Percentiles rank a stretch among this genome's conserved stretches.
These are phyloP conservation scores for Boletales sp. DNA, from an alignment of 768 basidiomycete species.

Conservation along the genomic window DNA sequence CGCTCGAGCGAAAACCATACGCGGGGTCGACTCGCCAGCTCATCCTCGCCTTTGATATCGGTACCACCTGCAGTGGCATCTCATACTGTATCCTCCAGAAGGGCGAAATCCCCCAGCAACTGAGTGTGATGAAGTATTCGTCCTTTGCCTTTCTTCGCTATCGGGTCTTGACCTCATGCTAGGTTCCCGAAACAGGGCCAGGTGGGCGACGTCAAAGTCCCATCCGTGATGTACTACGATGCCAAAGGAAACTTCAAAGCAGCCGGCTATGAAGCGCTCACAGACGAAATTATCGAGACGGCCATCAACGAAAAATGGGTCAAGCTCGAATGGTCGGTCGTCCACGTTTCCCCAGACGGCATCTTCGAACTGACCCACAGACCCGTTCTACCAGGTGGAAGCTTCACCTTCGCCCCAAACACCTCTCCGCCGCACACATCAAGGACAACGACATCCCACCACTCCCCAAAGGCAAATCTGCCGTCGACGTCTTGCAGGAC, in stretches of 20 bases:
- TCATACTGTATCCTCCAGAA: constrained; percentile 39
- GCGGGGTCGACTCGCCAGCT: constrained; percentile 30
- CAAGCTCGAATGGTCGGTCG: constrained; percentile 40
- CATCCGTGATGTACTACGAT: constrained; percentile 45
- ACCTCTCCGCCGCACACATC: constrained; percentile 23
- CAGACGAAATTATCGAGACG: constrained; percentile 31
- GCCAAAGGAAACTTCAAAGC: constrained; percentile 33
- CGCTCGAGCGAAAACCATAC: constrained; percentile 28
- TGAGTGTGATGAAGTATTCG: constrained; percentile 15
- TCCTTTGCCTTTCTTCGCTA: no score
- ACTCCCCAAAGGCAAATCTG: constrained; percentile 37
- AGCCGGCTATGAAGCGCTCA: constrained; percentile 40
- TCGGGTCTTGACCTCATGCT: neutral
- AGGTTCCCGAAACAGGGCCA: constrained; percentile 39
- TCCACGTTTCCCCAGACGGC: neutral
- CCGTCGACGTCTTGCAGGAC: constrained; percentile 40
- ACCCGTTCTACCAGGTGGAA: constrained; percentile 29
- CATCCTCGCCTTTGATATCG: constrained; percentile 36
- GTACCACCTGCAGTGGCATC: constrained; percentile 36
- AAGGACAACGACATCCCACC: constrained; percentile 32
- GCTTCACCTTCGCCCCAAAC: constrained; percentile 35
- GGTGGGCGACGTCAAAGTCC: constrained; percentile 41
- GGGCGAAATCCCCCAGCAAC: constrained; percentile 21
- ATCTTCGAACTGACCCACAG: neutral
- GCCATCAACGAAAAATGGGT: constrained; percentile 39